Evolutionary conservation across 1,284 basidiomycete species (phyloP), one percentile per base, ranked within the genome.

Genomic region (Microbotryum saponariae): DNA sequence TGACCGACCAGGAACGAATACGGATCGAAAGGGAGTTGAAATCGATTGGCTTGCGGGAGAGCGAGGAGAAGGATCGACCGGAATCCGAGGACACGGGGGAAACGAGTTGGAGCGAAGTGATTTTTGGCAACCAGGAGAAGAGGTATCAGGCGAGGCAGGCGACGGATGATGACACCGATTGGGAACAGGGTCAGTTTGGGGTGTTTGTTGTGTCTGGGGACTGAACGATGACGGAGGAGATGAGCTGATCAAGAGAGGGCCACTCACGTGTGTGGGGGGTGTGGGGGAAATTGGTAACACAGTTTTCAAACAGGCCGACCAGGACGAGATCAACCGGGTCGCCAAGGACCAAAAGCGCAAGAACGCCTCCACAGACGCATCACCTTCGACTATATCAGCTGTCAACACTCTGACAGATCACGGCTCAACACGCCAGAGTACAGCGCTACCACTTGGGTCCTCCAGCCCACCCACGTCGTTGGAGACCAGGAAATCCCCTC

Each of bases 21-120:
- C 51, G 59, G 14, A 48, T 63, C 12, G 65, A 71, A 47, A 49
- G 61, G 14, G 59, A 64, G 42, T 46, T 64, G 16, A 66, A 70
- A 42, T 55, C 67, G 18, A 69, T 69, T 27, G 64, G 70, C 9
- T 48, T 71, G 0, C 68, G 68, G 2, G 21, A 63, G 3, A 61
- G 61, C 0, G 56, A 59, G 51, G 63, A 67, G 46, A 48, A 27
- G 14, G 58, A 29, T 9, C 48, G 62, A 20, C 60, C 58, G n/a
- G 46, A 62, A 12, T 65, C 56, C 7, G 50, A 60, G 37, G 45
- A 56, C 33, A 21, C 49, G 14, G 53, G 33, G 25, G 33, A 37
- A 51, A 67, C 66, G 37, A 64, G 61, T 37, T 72, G 71, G 71
- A 59, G 48, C 5, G 71, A 72, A 51, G 68, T 68, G 21, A 50